Percentiles rank a stretch among this genome's conserved stretches.
Conservation (phyloP, 495 filamentous ascomycete species). For the Penicillium taxi region DNA sequence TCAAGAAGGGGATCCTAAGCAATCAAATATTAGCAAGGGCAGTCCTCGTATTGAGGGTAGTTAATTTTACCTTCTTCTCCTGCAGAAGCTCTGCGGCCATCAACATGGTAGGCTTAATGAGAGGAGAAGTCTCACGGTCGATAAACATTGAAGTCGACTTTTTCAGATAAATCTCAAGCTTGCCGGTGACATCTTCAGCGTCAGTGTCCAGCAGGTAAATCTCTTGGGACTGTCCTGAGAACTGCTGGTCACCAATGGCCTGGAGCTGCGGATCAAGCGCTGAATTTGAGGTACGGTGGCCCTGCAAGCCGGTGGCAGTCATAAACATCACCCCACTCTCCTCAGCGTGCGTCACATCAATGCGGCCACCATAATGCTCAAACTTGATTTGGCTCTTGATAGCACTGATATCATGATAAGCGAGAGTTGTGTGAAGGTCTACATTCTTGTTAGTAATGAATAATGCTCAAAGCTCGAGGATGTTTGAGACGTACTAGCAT, state of each 20-base stretch:
- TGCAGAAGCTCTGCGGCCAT: constrained; percentile 48
- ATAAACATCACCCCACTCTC: constrained; percentile 47
- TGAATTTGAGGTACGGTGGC: constrained; percentile 35
- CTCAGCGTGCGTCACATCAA: constrained; percentile 64
- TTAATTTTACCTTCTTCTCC: constrained; percentile 40
- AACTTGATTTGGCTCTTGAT: constrained; percentile 51
- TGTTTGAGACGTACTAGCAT: constrained; percentile 41
- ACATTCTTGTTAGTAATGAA: too few species aligned
- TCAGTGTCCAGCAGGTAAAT: constrained; percentile 58
- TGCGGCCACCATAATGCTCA: constrained; percentile 47
- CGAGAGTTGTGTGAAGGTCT: constrained; percentile 60
- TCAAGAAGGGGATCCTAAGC: constrained; percentile 52
- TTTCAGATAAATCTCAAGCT: constrained; percentile 65
- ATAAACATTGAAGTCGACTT: constrained; percentile 53
- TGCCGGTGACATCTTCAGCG: constrained; percentile 56
- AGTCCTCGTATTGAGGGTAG: background rate
- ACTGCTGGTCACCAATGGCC: constrained; percentile 39
- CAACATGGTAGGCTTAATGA: constrained; percentile 59
- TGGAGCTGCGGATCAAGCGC: constrained; percentile 48
- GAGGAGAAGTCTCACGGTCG: constrained; percentile 55
- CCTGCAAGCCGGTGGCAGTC: constrained; percentile 45
- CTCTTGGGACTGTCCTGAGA: constrained; percentile 35
- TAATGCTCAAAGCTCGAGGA: too few species aligned
- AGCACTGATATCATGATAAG: constrained; percentile 54
- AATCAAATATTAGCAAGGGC: constrained; percentile 7